A percentile compares a stretch with the other conserved stretches of the same genome.
Evolutionary conservation across 768 basidiomycete genomes (phyloP).

Genomic region (Cyathus striatus): DNA sequence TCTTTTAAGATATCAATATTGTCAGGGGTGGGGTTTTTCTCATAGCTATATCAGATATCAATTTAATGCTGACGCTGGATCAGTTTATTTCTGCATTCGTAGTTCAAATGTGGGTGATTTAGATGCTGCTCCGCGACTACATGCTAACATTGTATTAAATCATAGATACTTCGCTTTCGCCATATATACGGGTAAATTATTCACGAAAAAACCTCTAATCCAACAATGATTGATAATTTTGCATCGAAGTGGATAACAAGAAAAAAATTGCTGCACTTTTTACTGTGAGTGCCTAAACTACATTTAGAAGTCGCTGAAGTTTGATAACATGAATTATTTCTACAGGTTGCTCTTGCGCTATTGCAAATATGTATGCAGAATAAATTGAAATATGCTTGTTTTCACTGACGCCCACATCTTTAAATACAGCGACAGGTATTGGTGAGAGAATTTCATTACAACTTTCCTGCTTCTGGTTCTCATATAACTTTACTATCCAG

Average conservation of each 20-base stretch:
- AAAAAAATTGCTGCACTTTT: background rate
- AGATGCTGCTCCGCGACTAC: background rate
- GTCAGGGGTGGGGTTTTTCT: background rate
- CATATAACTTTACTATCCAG: background rate
- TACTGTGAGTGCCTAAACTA: background rate
- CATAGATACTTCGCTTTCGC: slow-evolving; percentile 13
- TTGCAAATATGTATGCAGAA: background rate
- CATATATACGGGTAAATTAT: slow-evolving; percentile 5
- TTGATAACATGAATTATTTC: background rate
- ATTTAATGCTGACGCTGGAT: background rate
- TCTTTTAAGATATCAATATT: background rate
- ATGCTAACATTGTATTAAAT: background rate
- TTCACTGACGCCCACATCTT: background rate
- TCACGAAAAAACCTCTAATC: background rate
- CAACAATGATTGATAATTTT: background rate
- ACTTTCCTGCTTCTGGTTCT: background rate
- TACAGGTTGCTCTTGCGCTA: background rate
- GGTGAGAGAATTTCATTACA: background rate
- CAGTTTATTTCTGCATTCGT: slow-evolving; percentile 14
- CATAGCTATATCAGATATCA: background rate
- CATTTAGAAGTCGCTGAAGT: background rate
- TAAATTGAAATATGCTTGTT: background rate
- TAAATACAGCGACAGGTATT: background rate
- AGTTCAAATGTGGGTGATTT: slow-evolving; percentile 11
- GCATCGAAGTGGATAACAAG: slow-evolving; percentile 11